Base-by-base conservation (phyloP, 176 grass and related monocot species). In the Tillandsia fasciculata region DNA sequence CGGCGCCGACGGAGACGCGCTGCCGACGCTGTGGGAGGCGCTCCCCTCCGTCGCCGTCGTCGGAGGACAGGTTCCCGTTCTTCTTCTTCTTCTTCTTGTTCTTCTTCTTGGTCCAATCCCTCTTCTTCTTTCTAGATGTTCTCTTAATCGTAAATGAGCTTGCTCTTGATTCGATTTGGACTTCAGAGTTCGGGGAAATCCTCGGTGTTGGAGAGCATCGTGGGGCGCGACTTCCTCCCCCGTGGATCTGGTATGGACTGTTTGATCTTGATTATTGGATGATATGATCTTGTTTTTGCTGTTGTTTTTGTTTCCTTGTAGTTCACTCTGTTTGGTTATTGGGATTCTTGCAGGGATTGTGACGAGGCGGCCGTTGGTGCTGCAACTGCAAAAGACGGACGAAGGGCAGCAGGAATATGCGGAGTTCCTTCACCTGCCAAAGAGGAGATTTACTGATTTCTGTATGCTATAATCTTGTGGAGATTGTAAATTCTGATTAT, bases 1-100 rank as follows among this genome's bases (percentile, higher is more conserved):
- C 47, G 89, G 77, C 10, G 77, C 75, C 27, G 89, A 81, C 51
- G 82, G 54, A 53, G 50, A 42, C 56, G 27, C 79, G 67, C 76
- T 91, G 49, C 92, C 92, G 52, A 82, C 92, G 33, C 89, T 97
- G 8, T 92, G 93, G 93, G 89, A 97, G 22, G 82, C 93, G 15
- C 89, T 97, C 76, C 93, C 93, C 18, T 90, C 93, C 12, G 89
- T 97, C 59, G 93, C 93, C 56, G 93, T 97, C 68, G 93, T 92
- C 49, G 89, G 89, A 4, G 86, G 93, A 68, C 93, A 97, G 93
- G 93, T 96, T 0, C 28, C 48, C 14, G 61, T 20, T 28, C 42
- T 52, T 20, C 56, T 65, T 3, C 1, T 10, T 23, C 50, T 26
- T 67, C 68, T 58, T 2, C 48, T 69, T 29, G 23, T 47, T 78